These are phyloP conservation scores for Penicillium antarcticum DNA, from an alignment of 495 filamentous ascomycete species.

Conservation along the genomic window DNA sequence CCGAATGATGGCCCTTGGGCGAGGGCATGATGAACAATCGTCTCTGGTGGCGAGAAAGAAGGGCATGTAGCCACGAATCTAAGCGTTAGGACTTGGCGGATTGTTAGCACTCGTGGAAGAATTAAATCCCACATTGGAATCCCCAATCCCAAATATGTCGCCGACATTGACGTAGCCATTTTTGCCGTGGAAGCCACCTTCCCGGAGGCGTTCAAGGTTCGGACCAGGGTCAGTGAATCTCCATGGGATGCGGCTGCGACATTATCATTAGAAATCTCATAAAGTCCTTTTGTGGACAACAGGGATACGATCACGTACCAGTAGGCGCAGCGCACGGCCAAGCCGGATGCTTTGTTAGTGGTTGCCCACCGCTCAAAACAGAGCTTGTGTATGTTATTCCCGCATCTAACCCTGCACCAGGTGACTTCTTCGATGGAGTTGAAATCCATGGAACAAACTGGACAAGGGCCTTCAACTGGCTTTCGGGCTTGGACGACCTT, in stretches of 20 bases:
- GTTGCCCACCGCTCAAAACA: constrained; percentile 72
- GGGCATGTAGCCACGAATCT: neutral
- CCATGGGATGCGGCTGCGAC: constrained; percentile 58
- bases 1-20: too few species aligned
- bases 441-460: constrained; percentile 74
- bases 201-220: constrained; percentile 41
- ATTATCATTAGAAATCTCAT: neutral
- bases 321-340: constrained; percentile 60
- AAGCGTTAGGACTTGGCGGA: constrained; percentile 20
- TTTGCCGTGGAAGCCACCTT: constrained; percentile 29
- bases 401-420: constrained; percentile 71
- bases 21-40: too few species aligned
- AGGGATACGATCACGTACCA: constrained; percentile 39
- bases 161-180: constrained; percentile 71
- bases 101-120: constrained; percentile 50
- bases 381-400: constrained; percentile 71
- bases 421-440: constrained; percentile 52
- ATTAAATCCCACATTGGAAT: constrained; percentile 25
- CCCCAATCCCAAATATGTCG: constrained; percentile 46
- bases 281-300: neutral
- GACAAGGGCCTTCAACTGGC: constrained; percentile 69
- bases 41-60: too few species aligned
- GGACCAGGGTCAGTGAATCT: constrained; percentile 46
- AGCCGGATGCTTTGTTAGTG: constrained; percentile 44
- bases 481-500: constrained; percentile 51